Evolutionary conservation across 495 filamentous ascomycete genomes (phyloP).

Genomic region (Oleoguttula mirabilis): DNA sequence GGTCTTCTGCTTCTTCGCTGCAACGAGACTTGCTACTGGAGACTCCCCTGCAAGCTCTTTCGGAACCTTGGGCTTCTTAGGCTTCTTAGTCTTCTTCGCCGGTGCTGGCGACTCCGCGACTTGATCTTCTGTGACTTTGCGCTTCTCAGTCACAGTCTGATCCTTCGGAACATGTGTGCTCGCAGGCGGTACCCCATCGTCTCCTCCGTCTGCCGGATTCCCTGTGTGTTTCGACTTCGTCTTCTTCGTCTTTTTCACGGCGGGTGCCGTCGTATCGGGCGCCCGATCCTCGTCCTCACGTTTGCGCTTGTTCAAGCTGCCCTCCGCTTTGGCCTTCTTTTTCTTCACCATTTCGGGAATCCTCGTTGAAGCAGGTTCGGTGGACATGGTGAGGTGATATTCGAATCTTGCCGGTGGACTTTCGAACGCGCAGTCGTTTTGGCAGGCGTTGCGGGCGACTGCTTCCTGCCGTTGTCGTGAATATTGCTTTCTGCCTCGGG

Average conservation of each 20-base stretch:
- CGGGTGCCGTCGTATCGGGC: neutral
- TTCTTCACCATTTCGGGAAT: slow-evolving; percentile 2
- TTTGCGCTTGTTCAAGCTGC: slow-evolving; percentile 13
- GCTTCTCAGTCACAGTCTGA: neutral
- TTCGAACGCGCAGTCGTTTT: too few relatives aligned
- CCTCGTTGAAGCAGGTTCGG: too few relatives aligned
- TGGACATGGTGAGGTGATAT: neutral
- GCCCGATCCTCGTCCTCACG: slow-evolving; percentile 5
- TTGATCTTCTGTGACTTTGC: neutral
- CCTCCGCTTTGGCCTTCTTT: neutral
- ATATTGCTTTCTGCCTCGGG: too few relatives aligned
- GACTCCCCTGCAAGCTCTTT: neutral
- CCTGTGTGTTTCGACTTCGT: neutral
- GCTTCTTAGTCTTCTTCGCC: slow-evolving; percentile 6
- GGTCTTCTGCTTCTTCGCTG: slow-evolving; percentile 4
- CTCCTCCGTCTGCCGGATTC: neutral
- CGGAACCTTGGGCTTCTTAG: neutral
- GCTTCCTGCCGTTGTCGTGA: too few relatives aligned
- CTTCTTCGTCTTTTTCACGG: slow-evolving; percentile 9
- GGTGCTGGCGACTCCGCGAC: neutral
- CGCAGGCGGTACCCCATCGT: neutral
- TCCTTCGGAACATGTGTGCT: neutral
- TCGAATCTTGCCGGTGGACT: neutral
- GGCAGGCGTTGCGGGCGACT: too few relatives aligned
- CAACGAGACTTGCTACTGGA: neutral